Evolutionary conservation across 2,329 filamentous ascomycete genomes (phyloP), one percentile per base, ranked within the genome.

Genomic region (Colletotrichum tanaceti): DNA sequence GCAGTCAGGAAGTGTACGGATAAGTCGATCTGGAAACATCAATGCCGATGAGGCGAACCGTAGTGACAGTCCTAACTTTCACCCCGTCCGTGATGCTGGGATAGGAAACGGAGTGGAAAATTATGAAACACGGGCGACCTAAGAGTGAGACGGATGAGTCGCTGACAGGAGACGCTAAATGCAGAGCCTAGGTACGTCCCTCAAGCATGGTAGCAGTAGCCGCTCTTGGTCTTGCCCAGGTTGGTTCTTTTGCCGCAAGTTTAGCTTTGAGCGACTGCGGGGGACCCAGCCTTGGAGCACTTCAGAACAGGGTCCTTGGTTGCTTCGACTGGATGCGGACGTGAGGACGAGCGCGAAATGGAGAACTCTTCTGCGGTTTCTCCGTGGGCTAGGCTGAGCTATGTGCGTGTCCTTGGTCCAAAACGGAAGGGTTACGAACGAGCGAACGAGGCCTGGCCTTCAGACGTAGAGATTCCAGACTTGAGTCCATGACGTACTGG

Each of bases 21-120:
- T n/a, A n/a, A n/a, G n/a, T n/a, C 20, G 59, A 63, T 63, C 59
- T 44, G 38, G 54, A 67, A 67, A 67, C 64, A 53, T 43, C 65
- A 68, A 54, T 64, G 47, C 54, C 47, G 43, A 47, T 38, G 22
- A 65, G 59, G 54, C 47, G 61, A 65, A 55, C 38, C 53, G 54
- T 49, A 24, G 20, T 32, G n/a, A n/a, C n/a, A n/a, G n/a, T n/a
- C 39, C 20, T 38, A 28, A 43, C 52, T 46, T 32, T 44, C n/a
- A n/a, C n/a, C n/a, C 46, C 18, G 39, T 46, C 24, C 41, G 4
- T 44, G n/a, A 16, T 32, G 35, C 50, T 65, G 35, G 41, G 49
- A 65, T 28, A 43, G 62, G 57, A 65, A 60, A 57, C 49, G 55
- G 54, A 43, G 62, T 50, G 49, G 62, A n/a, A 35, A 50, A 52